Evolutionary conservation across 768 basidiomycete genomes (phyloP).

Genomic region (Lanmaoa rubissima): DNA sequence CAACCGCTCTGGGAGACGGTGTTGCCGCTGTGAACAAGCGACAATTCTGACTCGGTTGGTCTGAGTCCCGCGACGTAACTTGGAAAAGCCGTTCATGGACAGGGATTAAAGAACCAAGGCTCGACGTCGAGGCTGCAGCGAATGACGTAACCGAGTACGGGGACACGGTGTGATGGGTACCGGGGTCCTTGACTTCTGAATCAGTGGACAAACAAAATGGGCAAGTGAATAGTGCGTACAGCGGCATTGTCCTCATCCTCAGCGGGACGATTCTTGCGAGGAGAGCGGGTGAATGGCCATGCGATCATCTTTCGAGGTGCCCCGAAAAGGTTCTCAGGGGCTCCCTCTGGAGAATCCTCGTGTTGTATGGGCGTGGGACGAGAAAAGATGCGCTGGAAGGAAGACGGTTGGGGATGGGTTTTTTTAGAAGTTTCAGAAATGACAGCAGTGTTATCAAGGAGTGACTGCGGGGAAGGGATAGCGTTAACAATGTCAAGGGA

Average conservation of each 20-base stretch:
- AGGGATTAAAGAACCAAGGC: conserved; percentile 31
- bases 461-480: conserved; percentile 12
- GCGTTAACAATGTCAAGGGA: conserved; percentile 25
- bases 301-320: conserved; percentile 28
- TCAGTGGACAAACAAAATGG: conserved; percentile 3
- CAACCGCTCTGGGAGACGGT: conserved; percentile 10
- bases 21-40: not conserved
- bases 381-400: conserved; percentile 32
- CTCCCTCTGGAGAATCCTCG: conserved; percentile 5
- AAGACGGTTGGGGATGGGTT: conserved; percentile 15
- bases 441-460: conserved; percentile 25
- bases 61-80: conserved; percentile 9
- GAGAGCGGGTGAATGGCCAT: conserved; percentile 32
- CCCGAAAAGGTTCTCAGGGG: conserved; percentile 10
- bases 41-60: not conserved
- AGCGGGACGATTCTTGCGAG: conserved; percentile 16
- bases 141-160: conserved; percentile 17
- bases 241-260: conserved; percentile 3
- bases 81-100: conserved; percentile 25
- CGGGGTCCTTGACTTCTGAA: conserved; percentile 3
- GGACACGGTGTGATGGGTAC: not conserved
- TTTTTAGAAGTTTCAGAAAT: conserved; percentile 20
- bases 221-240: conserved; percentile 10
- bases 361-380: conserved; percentile 19
- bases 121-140: conserved; percentile 28